A percentile compares a stretch with the other conserved stretches of the same genome.
phyloP scores from a whole-genome alignment of 208 protist genomes.

The Trypanosoma scelopori region DNA sequence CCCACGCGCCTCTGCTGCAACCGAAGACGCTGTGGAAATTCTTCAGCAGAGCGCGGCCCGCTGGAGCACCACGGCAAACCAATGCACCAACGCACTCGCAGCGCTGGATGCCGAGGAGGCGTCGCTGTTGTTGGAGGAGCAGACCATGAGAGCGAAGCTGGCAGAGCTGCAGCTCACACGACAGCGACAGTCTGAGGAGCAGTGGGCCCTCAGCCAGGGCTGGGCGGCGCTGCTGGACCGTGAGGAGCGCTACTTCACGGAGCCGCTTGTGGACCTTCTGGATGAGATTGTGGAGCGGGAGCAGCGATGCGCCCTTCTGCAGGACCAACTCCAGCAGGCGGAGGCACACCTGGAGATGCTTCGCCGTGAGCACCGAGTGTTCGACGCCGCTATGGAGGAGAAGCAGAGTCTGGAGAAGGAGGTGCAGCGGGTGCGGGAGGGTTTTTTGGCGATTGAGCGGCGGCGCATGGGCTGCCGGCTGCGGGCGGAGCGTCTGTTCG shows the following conservation, averaged over 20 bases:
- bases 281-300: constrained; percentile 45
- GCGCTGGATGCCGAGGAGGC: constrained; percentile 44
- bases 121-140: constrained; percentile 46
- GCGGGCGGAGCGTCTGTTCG: constrained; percentile 59
- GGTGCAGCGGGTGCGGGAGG: constrained; percentile 35
- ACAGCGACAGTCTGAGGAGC: constrained; percentile 49
- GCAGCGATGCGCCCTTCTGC: constrained; percentile 47
- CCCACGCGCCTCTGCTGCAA: constrained; percentile 4
- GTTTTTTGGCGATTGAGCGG: constrained; percentile 41
- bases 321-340: constrained; percentile 42
- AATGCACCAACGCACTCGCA: not conserved
- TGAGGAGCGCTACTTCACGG: constrained; percentile 77
- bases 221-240: constrained; percentile 64
- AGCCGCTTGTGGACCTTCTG: constrained; percentile 48
- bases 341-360: constrained; percentile 37
- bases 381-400: constrained; percentile 43
- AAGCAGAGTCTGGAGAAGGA: constrained; percentile 40
- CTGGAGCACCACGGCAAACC: constrained; percentile 31
- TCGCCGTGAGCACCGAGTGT: constrained; percentile 33
- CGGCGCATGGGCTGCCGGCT: constrained; percentile 40
- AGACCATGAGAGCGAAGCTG: constrained; percentile 36
- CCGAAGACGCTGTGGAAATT: constrained; percentile 24
- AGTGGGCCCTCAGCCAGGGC: constrained; percentile 52
- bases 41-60: constrained; percentile 32
- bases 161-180: constrained; percentile 41